Evolutionary conservation across 495 filamentous ascomycete species (phyloP), one percentile per base, ranked within the genome.

Genomic region (Penicillium ucsense): DNA sequence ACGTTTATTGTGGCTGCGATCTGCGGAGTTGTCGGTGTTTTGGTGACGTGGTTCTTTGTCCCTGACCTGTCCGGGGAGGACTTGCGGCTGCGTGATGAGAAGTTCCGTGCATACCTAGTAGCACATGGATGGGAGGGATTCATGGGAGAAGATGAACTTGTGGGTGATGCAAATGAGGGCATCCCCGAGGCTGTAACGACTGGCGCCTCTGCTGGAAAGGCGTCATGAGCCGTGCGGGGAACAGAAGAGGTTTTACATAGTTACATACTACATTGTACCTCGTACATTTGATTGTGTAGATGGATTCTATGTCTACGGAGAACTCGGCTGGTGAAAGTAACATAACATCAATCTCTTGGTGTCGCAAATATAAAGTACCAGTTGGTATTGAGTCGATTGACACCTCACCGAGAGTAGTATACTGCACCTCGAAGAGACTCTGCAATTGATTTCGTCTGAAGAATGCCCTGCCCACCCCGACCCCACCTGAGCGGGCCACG

Each of bases 1-100:
- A 77, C 74, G 5, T 77, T 78, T 40, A 73, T 78, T 35, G 68
- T 77, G 43, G 72, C 73, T 6, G 75, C 74, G 6, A 73, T 76
- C 37, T 74, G 68, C 46, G 74, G 74, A 3, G 63, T 78, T n/a
- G 63, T 64, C 4, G 75, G 75, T 0, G 62, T 78, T 8, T 4
- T 73, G 3, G 72, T 77, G 0, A 78, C 75, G 2, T 78, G 55
- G 29, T 66, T 77, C 54, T 78, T 77, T 49, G 56, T 78, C 8
- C 71, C 72, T 0, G 64, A 75, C 59, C 52, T 78, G 31, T 66
- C 54, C 0, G 65, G 67, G 4, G 70, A 73, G 31, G 71, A 76
- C 58, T 48, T 75, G 8, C 52, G 57, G 8, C 34, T 63, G 8
- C 56, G 62, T 37, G 73, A 77, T 52, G 67, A 66, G 52, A 59